Conservation (phyloP, 2,329 filamentous ascomycete genomes). For the Diaporthe helianthi region DNA sequence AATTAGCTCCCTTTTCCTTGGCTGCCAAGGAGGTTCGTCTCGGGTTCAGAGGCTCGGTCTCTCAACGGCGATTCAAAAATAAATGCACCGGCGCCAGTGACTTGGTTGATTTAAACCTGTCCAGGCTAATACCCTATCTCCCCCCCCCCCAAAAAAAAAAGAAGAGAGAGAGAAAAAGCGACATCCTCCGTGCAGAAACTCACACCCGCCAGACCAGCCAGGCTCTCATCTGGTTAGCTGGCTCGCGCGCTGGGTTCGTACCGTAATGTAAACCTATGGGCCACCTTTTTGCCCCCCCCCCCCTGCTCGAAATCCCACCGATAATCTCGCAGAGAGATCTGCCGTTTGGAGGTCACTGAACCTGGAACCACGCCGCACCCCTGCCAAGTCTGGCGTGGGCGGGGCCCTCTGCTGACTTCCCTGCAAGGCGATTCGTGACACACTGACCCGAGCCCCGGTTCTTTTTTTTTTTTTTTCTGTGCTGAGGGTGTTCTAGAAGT, state of each 20-base stretch:
- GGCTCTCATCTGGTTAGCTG: slow-evolving; percentile 8
- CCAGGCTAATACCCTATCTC: slow-evolving; percentile 25
- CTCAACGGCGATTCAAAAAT: not conserved
- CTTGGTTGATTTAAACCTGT: slow-evolving; percentile 9
- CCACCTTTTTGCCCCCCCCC: not conserved
- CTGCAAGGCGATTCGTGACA: slow-evolving; percentile 32
- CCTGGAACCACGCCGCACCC: slow-evolving; percentile 26
- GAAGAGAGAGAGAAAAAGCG: too few relatives aligned
- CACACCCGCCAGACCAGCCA: slow-evolving; percentile 8
- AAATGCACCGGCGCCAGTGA: slow-evolving; percentile 13
- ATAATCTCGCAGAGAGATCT: slow-evolving; percentile 31
- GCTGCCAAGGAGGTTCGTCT: slow-evolving; percentile 23
- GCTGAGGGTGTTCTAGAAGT: slow-evolving; percentile 21
- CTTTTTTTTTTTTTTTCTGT: slow-evolving; percentile 3
- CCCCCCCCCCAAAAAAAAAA: slow-evolving; percentile 8
- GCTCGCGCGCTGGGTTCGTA: not conserved
- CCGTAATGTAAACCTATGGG: slow-evolving; percentile 18
- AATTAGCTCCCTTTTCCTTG: slow-evolving; percentile 1
- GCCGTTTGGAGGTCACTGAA: slow-evolving; percentile 12
- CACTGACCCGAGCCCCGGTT: slow-evolving; percentile 17
- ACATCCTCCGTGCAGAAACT: not conserved
- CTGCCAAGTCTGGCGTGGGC: slow-evolving; percentile 13
- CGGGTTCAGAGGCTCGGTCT: slow-evolving; percentile 21
- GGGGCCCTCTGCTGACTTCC: slow-evolving; percentile 25
- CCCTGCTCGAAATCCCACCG: slow-evolving; percentile 24